phyloP scores from a whole-genome alignment of 768 basidiomycete genomes.

The Mycena vitilis region DNA sequence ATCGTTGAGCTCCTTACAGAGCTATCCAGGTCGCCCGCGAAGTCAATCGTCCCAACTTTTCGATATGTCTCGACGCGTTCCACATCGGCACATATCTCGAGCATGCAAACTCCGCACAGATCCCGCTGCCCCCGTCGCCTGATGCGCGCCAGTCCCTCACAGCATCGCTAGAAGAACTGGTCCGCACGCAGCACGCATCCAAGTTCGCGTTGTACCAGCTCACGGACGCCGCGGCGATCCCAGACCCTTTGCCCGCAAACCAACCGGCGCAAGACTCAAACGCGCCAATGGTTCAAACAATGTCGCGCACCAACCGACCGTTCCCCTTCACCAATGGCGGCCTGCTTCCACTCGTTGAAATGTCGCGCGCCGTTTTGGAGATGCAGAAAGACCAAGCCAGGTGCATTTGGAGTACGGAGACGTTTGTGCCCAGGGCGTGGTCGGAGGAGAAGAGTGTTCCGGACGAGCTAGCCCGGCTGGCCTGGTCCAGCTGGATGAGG shows the following conservation, averaged over 20 bases:
- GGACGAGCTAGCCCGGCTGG: constrained; percentile 6
- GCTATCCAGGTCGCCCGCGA: constrained; percentile 5
- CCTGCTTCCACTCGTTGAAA: constrained; percentile 11
- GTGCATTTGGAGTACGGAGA: constrained; percentile 18
- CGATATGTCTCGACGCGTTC: constrained; percentile 23
- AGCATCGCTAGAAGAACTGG: constrained; percentile 9
- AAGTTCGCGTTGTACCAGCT: constrained; percentile 27
- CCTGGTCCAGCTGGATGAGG: constrained; percentile 15
- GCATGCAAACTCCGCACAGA: constrained; percentile 16
- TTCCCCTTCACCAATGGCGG: constrained; percentile 19
- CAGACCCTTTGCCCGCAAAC: constrained; percentile 5
- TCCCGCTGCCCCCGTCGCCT: constrained; percentile 4
- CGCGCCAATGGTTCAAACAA: constrained; percentile 17
- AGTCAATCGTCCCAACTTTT: constrained; percentile 16
- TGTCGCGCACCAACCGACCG: constrained; percentile 23
- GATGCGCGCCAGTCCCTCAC: not conserved
- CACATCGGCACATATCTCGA: constrained; percentile 22
- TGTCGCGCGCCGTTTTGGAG: constrained; percentile 15
- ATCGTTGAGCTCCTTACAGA: not conserved
- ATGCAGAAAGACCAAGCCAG: constrained; percentile 3
- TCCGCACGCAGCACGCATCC: constrained; percentile 20
- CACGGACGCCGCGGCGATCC: constrained; percentile 15
- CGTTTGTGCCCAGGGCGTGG: constrained; percentile 16
- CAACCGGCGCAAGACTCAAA: constrained; percentile 13
- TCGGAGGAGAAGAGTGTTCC: constrained; percentile 6